Conservation (phyloP, 768 basidiomycete species). For the Auriscalpium orientale region DNA sequence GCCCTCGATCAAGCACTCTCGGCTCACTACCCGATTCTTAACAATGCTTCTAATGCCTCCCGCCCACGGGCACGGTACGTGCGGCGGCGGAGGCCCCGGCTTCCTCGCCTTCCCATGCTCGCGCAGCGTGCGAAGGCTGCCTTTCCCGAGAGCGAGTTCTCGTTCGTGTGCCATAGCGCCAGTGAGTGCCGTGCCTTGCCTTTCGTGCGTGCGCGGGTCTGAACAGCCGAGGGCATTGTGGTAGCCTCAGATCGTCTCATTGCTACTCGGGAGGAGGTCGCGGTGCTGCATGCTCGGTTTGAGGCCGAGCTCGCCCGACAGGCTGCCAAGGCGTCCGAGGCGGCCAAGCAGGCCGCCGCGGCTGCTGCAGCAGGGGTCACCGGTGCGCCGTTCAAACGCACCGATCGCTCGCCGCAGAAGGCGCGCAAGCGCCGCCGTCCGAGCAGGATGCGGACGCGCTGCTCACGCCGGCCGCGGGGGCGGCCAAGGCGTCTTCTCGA, state of each 20-base stretch:
- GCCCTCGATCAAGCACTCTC: slow-evolving; percentile 75
- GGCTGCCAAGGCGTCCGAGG: slow-evolving; percentile 46
- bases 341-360: slow-evolving; percentile 41
- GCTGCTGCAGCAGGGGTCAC: slow-evolving; percentile 20
- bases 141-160: slow-evolving; percentile 49
- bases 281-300: slow-evolving; percentile 56
- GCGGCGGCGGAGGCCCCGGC: too few species aligned
- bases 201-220: slow-evolving; percentile 17
- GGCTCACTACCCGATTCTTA: slow-evolving; percentile 27
- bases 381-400: slow-evolving; percentile 17
- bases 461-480: slow-evolving; percentile 19
- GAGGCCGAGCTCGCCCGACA: slow-evolving; percentile 69
- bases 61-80: slow-evolving; percentile 24
- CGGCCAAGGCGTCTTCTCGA: slow-evolving; percentile 16
- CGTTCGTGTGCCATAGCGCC: slow-evolving; percentile 52
- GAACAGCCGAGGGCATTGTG: slow-evolving; percentile 16
- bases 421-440: slow-evolving; percentile 24
- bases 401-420: slow-evolving; percentile 8
- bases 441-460: slow-evolving; percentile 30
- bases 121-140: slow-evolving; percentile 14
- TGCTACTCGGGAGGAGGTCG: slow-evolving; percentile 63
- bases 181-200: slow-evolving; percentile 51
- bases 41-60: slow-evolving; percentile 19
- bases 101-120: too few species aligned
- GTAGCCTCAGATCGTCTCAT: slow-evolving; percentile 67